Evolutionary conservation across 1,139 yeast genomes (phyloP).

Genomic region (Arxiozyma telluris): DNA sequence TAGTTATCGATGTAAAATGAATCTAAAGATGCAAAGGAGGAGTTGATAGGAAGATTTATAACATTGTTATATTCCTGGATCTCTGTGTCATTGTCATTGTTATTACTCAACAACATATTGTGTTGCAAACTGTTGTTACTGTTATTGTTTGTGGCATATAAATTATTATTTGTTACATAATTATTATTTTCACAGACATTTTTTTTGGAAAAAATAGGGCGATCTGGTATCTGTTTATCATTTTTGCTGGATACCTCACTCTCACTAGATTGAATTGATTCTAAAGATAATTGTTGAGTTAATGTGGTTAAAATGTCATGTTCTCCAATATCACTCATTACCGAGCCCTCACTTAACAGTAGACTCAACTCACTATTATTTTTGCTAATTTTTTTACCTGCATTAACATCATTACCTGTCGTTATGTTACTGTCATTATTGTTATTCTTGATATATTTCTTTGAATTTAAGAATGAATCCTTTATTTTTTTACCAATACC

Average conservation of each 20-base stretch:
- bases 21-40: conserved; percentile 71
- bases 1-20: conserved; percentile 56
- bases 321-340: conserved; percentile 11
- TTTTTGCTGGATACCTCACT: neutral
- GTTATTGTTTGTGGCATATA: neutral
- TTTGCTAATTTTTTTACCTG: neutral
- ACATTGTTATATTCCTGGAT: conserved; percentile 10
- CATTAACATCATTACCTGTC: neutral
- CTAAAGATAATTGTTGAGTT: conserved; percentile 1
- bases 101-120: neutral
- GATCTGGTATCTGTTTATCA: neutral
- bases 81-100: neutral
- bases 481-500: conserved; percentile 66
- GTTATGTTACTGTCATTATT: neutral
- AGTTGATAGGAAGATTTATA: conserved; percentile 57
- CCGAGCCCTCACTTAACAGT: conserved; percentile 19
- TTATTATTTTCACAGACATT: neutral
- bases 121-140: neutral
- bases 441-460: conserved; percentile 3
- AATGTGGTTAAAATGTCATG: neutral
- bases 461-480: conserved; percentile 46
- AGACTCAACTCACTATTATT: conserved; percentile 9
- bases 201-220: conserved; percentile 1
- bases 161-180: neutral
- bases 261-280: conserved; percentile 2